These are phyloP conservation scores for Edaphochlamys debaryana DNA, from an alignment of 139 green algal genomes.

Conservation along the genomic window DNA sequence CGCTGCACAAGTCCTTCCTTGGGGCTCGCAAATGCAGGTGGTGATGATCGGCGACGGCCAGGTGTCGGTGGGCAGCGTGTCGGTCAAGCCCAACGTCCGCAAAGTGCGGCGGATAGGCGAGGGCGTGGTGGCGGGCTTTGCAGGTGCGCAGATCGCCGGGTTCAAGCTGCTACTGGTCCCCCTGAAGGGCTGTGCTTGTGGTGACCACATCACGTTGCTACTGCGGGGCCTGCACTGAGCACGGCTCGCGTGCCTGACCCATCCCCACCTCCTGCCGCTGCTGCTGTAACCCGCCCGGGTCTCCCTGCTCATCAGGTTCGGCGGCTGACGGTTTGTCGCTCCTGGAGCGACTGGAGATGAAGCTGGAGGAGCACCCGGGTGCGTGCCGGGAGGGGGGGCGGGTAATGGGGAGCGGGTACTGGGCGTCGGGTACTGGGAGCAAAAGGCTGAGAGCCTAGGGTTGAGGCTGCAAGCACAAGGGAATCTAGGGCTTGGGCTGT, in stretches of 20 bases:
- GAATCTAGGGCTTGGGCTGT: background rate
- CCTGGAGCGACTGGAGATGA: conserved; percentile 88
- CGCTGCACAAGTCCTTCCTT: no score
- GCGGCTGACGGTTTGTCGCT: conserved; percentile 93
- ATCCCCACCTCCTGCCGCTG: no score
- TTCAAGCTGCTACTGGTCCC: no score
- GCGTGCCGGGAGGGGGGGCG: background rate
- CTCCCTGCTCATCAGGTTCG: no score
- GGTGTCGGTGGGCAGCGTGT: conserved; percentile 51
- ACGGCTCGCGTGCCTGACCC: no score
- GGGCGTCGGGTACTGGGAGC: conserved; percentile 11
- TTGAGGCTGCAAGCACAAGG: no score
- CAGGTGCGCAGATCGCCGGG: conserved; percentile 24
- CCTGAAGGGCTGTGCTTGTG: no score
- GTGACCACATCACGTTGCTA: no score
- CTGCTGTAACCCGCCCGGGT: no score
- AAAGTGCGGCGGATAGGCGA: conserved; percentile 62
- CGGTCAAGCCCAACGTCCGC: conserved; percentile 59
- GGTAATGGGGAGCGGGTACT: no score
- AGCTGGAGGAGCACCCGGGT: conserved; percentile 91
- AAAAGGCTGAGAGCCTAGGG: background rate
- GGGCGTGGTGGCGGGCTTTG: conserved; percentile 56
- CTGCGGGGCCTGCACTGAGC: no score
- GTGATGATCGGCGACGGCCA: conserved; percentile 61
- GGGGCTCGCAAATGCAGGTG: no score